These are phyloP conservation scores for Plantago elongata DNA, from an alignment of 257 asterid genomes.

Conservation along the genomic window DNA sequence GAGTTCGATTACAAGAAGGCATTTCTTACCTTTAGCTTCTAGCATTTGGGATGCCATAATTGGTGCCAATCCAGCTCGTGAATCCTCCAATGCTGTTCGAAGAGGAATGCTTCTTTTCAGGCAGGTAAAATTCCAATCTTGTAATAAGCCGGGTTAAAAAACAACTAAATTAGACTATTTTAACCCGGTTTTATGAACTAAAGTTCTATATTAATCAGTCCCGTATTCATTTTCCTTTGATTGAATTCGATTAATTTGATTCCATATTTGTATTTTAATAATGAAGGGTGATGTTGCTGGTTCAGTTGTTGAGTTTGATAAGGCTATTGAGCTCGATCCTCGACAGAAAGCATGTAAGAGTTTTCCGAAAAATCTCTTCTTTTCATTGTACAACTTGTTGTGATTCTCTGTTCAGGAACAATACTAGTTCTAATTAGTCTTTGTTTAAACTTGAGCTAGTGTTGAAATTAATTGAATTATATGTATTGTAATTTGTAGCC, in stretches of 20 bases:
- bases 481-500: too few species aligned
- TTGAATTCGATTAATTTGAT: neutral
- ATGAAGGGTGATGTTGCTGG: slow-evolving; percentile 81
- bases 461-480: too few species aligned
- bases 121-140: slow-evolving; percentile 42
- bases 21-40: slow-evolving; percentile 51
- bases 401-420: too few species aligned
- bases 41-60: slow-evolving; percentile 76
- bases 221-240: neutral
- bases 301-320: slow-evolving; percentile 81
- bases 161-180: too few species aligned
- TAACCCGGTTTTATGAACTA: too few species aligned
- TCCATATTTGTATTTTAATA: slow-evolving; percentile 8
- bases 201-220: too few species aligned
- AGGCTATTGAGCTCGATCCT: slow-evolving; percentile 77
- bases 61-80: slow-evolving; percentile 67
- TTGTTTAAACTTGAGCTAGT: too few species aligned
- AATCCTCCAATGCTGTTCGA: slow-evolving; percentile 56
- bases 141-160: too few species aligned
- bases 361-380: neutral
- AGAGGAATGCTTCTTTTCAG: slow-evolving; percentile 88
- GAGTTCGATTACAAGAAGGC: slow-evolving; percentile 42
- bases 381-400: neutral
- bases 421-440: too few species aligned
- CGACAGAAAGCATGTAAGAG: slow-evolving; percentile 76